A percentile compares a stretch with the other conserved stretches of the same genome.
phyloP scores from a whole-genome alignment of 179 eudicot species.

The Gypsophila paniculata region DNA sequence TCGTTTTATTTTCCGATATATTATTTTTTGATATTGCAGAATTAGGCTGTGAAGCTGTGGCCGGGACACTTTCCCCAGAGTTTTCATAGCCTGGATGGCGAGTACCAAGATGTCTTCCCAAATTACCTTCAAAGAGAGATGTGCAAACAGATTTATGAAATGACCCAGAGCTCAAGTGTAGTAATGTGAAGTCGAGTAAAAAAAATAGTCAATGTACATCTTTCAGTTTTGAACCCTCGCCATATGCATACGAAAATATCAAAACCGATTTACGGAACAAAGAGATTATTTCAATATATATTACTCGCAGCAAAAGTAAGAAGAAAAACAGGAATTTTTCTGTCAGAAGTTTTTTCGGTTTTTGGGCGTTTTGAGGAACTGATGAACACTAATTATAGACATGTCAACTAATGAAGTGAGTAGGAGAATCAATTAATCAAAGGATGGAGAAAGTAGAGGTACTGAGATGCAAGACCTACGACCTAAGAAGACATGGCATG shows the following conservation, averaged over 20 bases:
- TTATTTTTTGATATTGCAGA: slow-evolving; percentile 42
- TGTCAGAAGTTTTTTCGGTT: neutral
- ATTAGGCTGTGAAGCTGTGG: slow-evolving; percentile 35
- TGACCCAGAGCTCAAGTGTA: slow-evolving; percentile 13
- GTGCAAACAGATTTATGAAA: slow-evolving; percentile 10
- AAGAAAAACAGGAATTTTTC: neutral
- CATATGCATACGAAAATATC: neutral
- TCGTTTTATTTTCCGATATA: slow-evolving; percentile 48
- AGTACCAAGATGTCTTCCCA: slow-evolving; percentile 85
- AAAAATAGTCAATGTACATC: neutral
- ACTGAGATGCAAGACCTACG: neutral
- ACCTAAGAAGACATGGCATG: neutral
- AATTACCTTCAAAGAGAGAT: slow-evolving; percentile 51
- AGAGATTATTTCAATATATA: neutral
- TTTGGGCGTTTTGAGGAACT: neutral
- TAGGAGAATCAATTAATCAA: neutral
- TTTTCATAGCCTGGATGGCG: slow-evolving; percentile 89
- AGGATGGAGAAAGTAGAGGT: neutral
- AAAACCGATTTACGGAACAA: neutral
- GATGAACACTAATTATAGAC: neutral
- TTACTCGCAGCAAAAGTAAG: neutral
- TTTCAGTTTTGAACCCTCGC: neutral
- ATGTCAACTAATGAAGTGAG: neutral
- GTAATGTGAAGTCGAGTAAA: neutral
- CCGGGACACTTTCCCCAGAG: slow-evolving; percentile 41